These are phyloP conservation scores for Pleodorina starrii DNA, from an alignment of 139 green algal genomes.

Conservation along the genomic window DNA sequence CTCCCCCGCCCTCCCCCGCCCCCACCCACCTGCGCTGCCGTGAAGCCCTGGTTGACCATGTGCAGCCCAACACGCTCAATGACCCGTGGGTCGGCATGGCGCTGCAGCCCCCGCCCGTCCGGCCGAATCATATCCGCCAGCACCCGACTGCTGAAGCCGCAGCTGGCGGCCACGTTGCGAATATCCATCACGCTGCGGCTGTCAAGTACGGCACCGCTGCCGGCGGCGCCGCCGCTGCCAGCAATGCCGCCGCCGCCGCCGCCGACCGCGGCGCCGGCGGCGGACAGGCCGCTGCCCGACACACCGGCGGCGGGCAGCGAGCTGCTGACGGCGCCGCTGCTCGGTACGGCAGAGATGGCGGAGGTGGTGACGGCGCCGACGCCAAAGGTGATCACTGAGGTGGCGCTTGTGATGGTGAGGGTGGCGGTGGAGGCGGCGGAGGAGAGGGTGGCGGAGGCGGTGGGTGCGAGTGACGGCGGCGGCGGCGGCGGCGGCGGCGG, in stretches of 20 bases:
- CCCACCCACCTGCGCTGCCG: not conserved
- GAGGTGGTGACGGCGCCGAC: not conserved
- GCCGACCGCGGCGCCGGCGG: not conserved
- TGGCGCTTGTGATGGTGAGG: not conserved
- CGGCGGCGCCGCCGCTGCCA: not conserved
- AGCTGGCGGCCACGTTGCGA: slow-evolving; percentile 18
- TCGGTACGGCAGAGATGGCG: not conserved
- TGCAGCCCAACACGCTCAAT: slow-evolving; percentile 35
- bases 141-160: not conserved
- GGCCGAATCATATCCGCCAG: slow-evolving; percentile 33
- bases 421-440: not conserved
- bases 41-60: slow-evolving; percentile 41
- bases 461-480: not conserved
- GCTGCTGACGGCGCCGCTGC: too few species aligned
- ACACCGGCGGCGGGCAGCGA: not conserved
- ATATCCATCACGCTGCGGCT: slow-evolving; percentile 31
- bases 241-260: not conserved
- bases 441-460: not conserved
- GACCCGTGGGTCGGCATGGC: slow-evolving; percentile 41
- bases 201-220: not conserved
- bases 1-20: too few species aligned
- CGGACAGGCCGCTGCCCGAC: not conserved
- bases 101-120: slow-evolving; percentile 24
- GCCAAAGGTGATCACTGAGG: too few species aligned
- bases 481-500: not conserved